A percentile compares a stretch with the other conserved stretches of the same genome.
These are phyloP conservation scores for Epichloe amarillans DNA, from an alignment of 2,329 filamentous ascomycete species.

Conservation along the genomic window DNA sequence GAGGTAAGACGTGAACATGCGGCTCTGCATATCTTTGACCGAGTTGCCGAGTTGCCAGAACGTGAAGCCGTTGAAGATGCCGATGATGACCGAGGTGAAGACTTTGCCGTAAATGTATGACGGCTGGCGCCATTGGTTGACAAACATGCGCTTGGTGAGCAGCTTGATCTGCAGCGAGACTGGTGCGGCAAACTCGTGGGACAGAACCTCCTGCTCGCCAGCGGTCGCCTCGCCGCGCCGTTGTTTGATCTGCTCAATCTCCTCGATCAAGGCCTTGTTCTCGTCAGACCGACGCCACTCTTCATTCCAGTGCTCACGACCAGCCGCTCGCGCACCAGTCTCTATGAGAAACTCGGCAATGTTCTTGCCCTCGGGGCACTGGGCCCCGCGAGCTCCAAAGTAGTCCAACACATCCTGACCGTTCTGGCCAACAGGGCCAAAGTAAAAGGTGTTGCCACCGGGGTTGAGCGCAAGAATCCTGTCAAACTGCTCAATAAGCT, in stretches of 20 bases:
- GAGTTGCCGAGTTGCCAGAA: constrained; percentile 57
- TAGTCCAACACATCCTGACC: constrained; percentile 33
- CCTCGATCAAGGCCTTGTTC: constrained; percentile 41
- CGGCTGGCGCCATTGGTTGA: constrained; percentile 62
- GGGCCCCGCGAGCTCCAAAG: constrained; percentile 46
- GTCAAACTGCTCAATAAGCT: constrained; percentile 42
- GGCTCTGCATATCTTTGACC: constrained; percentile 58
- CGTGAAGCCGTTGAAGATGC: constrained; percentile 69
- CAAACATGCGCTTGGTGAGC: constrained; percentile 57
- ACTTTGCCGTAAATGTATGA: constrained; percentile 67
- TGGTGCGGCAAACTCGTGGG: constrained; percentile 51
- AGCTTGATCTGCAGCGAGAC: constrained; percentile 47
- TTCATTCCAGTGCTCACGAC: constrained; percentile 51
- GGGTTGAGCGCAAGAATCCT: constrained; percentile 35
- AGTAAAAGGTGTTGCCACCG: constrained; percentile 40
- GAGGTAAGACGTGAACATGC: constrained; percentile 61
- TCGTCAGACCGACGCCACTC: constrained; percentile 58
- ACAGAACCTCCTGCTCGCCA: constrained; percentile 10
- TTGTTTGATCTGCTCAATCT: constrained; percentile 49
- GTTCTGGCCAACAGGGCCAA: constrained; percentile 36
- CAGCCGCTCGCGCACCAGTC: constrained; percentile 21
- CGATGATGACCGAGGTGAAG: constrained; percentile 56
- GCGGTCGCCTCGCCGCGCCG: constrained; percentile 7
- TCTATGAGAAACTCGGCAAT: constrained; percentile 36
- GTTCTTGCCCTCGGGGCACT: constrained; percentile 45